These are phyloP conservation scores for Guadua angustifolia DNA, from an alignment of 176 grass and related monocot genomes.

Conservation along the genomic window DNA sequence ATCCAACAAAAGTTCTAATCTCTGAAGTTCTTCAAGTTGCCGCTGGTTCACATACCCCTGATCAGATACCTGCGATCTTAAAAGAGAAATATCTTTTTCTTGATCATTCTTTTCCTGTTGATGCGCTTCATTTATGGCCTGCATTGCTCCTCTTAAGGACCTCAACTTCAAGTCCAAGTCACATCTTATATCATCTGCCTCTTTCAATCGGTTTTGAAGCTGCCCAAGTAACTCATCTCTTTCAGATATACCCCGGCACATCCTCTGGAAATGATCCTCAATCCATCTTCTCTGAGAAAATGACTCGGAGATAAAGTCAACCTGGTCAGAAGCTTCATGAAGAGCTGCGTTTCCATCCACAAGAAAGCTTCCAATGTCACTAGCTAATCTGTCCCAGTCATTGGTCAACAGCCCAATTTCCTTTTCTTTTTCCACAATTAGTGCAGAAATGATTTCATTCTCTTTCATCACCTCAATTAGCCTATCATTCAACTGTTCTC, in stretches of 20 bases:
- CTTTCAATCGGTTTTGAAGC: conserved; percentile 79
- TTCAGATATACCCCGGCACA: conserved; percentile 73
- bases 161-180: conserved; percentile 87
- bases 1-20: conserved; percentile 54
- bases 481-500: conserved; percentile 53
- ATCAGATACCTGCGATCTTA: conserved; percentile 63
- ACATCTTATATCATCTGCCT: conserved; percentile 70
- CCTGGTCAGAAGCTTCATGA: conserved; percentile 69
- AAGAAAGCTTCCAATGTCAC: conserved; percentile 77
- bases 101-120: conserved; percentile 71
- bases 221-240: conserved; percentile 80
- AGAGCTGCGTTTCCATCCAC: conserved; percentile 71
- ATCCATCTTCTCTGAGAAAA: conserved; percentile 73
- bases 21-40: conserved; percentile 43
- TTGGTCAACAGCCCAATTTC: conserved; percentile 53
- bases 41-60: conserved; percentile 38
- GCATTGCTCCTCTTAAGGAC: conserved; percentile 87
- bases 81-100: conserved; percentile 64
- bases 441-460: conserved; percentile 46
- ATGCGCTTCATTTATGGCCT: conserved; percentile 80
- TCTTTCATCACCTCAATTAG: conserved; percentile 57
- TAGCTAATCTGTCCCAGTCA: conserved; percentile 74
- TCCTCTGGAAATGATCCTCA: conserved; percentile 62
- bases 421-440: conserved; percentile 65
- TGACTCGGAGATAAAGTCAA: conserved; percentile 53